A percentile compares a stretch with the other conserved stretches of the same genome.
phyloP scores from a whole-genome alignment of 2,329 filamentous ascomycete species.

The Zymoseptoria passerinii region DNA sequence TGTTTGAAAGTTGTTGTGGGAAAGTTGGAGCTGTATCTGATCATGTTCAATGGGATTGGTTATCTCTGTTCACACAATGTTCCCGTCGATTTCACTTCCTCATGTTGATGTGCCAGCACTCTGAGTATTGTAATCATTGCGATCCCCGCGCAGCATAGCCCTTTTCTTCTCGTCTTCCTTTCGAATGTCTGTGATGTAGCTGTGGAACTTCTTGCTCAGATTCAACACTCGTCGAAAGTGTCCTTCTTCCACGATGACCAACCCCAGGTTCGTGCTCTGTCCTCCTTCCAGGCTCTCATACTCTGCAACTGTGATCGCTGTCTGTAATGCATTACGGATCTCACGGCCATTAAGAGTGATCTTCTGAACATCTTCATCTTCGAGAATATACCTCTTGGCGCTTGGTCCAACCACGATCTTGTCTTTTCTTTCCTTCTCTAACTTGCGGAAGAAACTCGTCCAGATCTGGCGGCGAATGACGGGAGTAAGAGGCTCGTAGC shows the following conservation, averaged over 20 bases:
- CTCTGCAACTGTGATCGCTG: conserved; percentile 18
- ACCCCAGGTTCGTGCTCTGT: not conserved
- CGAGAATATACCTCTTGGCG: not conserved
- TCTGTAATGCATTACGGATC: conserved; percentile 23
- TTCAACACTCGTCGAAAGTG: too few species aligned
- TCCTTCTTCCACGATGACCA: too few species aligned
- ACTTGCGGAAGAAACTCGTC: conserved; percentile 13
- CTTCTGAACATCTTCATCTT: conserved; percentile 3
- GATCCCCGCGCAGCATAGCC: too few species aligned
- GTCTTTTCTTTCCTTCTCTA: not conserved
- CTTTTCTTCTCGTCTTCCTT: too few species aligned
- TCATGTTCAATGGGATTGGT: too few species aligned
- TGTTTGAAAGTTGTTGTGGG: not conserved
- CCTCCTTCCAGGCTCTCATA: not conserved
- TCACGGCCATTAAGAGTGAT: conserved; percentile 27
- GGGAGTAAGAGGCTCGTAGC: conserved; percentile 24
- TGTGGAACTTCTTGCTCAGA: too few species aligned
- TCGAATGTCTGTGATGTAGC: too few species aligned
- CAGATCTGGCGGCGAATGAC: conserved; percentile 19
- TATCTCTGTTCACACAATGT: too few species aligned
- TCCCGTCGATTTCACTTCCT: too few species aligned
- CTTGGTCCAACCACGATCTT: not conserved
- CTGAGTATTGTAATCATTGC: too few species aligned
- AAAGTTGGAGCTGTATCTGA: too few species aligned
- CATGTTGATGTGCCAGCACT: too few species aligned